A percentile compares a stretch with the other conserved stretches of the same genome.
phyloP scores from a whole-genome alignment of 2,329 filamentous ascomycete species.

The Pseudogymnoascus sp. region DNA sequence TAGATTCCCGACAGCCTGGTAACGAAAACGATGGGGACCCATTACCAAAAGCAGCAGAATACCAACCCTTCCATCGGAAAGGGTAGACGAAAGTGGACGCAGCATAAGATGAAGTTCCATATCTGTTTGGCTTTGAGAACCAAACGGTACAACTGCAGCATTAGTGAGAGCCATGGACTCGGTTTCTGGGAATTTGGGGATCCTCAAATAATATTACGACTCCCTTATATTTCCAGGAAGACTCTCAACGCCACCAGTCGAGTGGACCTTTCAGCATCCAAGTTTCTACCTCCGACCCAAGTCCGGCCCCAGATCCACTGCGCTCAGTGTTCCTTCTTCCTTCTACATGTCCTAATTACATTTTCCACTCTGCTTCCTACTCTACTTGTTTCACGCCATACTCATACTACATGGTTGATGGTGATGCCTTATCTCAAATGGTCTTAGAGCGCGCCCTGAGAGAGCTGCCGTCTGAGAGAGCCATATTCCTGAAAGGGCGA shows the following conservation, averaged over 20 bases:
- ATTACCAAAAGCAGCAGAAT: conserved; percentile 8
- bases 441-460: not conserved
- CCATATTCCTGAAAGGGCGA: not conserved
- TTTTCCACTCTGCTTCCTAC: not conserved
- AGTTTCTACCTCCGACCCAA: not conserved
- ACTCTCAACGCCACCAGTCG: not conserved
- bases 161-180: conserved; percentile 9
- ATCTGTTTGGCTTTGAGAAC: not conserved
- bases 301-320: conserved; percentile 1
- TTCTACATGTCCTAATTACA: not conserved
- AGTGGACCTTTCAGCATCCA: not conserved
- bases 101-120: conserved; percentile 7
- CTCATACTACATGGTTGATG: not conserved
- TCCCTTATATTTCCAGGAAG: not conserved
- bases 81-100: not conserved
- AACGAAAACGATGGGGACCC: not conserved
- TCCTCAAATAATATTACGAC: conserved; percentile 7
- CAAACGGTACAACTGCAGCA: not conserved
- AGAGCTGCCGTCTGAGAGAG: not conserved
- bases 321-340: not conserved
- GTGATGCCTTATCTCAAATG: conserved; percentile 1
- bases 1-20: not conserved
- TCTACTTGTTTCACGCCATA: conserved; percentile 9
- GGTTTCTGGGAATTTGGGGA: conserved; percentile 4
- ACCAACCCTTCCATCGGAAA: not conserved